These are phyloP conservation scores for Syncephalastrum racemosum DNA, from an alignment of 371 early-diverging fungal genomes.

Conservation along the genomic window DNA sequence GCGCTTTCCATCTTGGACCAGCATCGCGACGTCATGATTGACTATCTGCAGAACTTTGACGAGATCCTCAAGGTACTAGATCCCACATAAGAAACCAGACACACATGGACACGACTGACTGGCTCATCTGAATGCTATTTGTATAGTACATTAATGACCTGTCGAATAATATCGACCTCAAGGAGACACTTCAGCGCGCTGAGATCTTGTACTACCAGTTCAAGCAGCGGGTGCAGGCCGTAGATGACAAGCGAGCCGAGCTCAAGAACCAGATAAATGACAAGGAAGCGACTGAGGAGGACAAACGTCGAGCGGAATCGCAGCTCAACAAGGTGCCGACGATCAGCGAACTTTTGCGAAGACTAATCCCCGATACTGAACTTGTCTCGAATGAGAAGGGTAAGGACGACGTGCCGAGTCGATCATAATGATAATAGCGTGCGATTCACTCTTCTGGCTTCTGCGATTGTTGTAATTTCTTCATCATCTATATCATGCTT, in stretches of 20 bases:
- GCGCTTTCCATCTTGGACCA: constrained; percentile 87
- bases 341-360: constrained; percentile 8
- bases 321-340: constrained; percentile 8
- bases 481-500: too few species aligned
- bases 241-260: constrained; percentile 24
- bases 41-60: constrained; percentile 80
- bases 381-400: too few species aligned
- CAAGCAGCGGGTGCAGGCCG: constrained; percentile 49
- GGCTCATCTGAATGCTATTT: neutral
- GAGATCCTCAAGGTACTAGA: constrained; percentile 82
- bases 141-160: constrained; percentile 84
- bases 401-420: too few species aligned
- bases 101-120: constrained; percentile 4
- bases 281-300: constrained; percentile 3
- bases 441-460: too few species aligned
- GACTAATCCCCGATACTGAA: neutral
- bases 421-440: too few species aligned
- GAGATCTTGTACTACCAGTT: constrained; percentile 81
- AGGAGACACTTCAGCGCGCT: constrained; percentile 76
- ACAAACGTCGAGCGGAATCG: neutral
- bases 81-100: neutral
- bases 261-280: constrained; percentile 2
- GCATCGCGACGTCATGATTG: constrained; percentile 79
- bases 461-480: too few species aligned
- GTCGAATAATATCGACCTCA: constrained; percentile 72